A percentile compares a stretch with the other conserved stretches of the same genome.
Evolutionary conservation across 2,329 filamentous ascomycete genomes (phyloP).

Genomic region (Grosmannia huntii): DNA sequence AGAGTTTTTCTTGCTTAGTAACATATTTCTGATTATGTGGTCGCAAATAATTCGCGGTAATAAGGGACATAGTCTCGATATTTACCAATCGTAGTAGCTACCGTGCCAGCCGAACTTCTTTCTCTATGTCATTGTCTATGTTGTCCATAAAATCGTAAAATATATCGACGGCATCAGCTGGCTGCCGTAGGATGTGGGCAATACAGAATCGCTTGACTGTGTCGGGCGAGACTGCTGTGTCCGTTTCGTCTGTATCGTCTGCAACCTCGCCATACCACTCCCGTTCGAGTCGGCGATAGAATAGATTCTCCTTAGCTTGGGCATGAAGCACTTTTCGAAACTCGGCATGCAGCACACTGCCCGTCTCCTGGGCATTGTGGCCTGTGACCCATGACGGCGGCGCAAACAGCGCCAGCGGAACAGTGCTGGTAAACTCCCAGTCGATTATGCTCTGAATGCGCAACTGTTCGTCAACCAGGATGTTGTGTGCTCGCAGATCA

Average conservation of each 20-base stretch:
- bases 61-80: no score
- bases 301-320: not conserved
- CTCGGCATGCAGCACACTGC: not conserved
- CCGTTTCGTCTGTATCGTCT: not conserved
- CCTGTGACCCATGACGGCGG: constrained; percentile 12
- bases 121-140: not conserved
- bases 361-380: not conserved
- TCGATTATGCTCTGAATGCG: constrained; percentile 16
- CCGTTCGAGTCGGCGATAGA: not conserved
- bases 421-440: constrained; percentile 15
- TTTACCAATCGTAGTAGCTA: not conserved
- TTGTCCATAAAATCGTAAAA: constrained; percentile 1
- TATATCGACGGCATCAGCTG: not conserved
- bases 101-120: not conserved
- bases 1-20: no score
- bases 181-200: constrained; percentile 2
- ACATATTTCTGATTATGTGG: no score
- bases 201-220: not conserved
- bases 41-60: no score
- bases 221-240: not conserved
- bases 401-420: constrained; percentile 8
- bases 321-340: not conserved
- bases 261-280: constrained; percentile 4
- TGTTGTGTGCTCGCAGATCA: constrained; percentile 15
- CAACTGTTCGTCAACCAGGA: constrained; percentile 15